These are phyloP conservation scores for Leccinum arenicola DNA, from an alignment of 768 basidiomycete species.

Conservation along the genomic window DNA sequence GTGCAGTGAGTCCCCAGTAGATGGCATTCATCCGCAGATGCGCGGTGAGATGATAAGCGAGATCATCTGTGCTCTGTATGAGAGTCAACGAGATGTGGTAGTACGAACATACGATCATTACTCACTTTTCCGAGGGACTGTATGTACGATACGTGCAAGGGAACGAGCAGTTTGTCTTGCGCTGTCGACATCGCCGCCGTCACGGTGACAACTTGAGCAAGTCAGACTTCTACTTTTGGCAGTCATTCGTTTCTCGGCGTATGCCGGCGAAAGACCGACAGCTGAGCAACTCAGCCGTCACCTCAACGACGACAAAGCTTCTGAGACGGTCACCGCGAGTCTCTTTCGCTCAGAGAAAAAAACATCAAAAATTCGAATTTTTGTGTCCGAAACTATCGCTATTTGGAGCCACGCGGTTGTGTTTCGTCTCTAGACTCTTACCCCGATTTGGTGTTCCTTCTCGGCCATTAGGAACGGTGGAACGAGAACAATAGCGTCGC, in stretches of 20 bases:
- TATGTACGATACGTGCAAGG: slow-evolving; percentile 74
- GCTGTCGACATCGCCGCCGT: slow-evolving; percentile 10
- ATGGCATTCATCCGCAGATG: slow-evolving; percentile 95
- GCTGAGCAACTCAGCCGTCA: slow-evolving; percentile 11
- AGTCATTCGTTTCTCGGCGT: slow-evolving; percentile 17
- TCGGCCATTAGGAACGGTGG: slow-evolving; percentile 3
- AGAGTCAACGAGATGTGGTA: slow-evolving; percentile 1
- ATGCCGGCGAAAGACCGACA: slow-evolving; percentile 17
- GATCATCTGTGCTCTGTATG: slow-evolving; percentile 73
- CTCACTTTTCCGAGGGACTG: slow-evolving; percentile 68
- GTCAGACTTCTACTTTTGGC: slow-evolving; percentile 1
- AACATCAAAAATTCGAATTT: not conserved
- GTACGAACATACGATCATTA: not conserved
- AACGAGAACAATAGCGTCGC: slow-evolving; percentile 18
- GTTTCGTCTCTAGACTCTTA: not conserved
- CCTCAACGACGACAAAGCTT: slow-evolving; percentile 5
- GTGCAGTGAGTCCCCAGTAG: slow-evolving; percentile 89
- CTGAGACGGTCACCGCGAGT: slow-evolving; percentile 2
- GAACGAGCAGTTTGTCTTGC: slow-evolving; percentile 36
- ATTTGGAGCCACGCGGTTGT: slow-evolving; percentile 2
- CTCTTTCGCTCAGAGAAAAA: not conserved
- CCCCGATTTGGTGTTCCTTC: slow-evolving; percentile 22
- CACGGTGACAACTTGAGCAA: not conserved
- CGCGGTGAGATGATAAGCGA: slow-evolving; percentile 85
- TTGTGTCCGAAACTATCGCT: not conserved